Base-by-base conservation (phyloP, 164 flowering plant species). In the Platanus orientalis region DNA sequence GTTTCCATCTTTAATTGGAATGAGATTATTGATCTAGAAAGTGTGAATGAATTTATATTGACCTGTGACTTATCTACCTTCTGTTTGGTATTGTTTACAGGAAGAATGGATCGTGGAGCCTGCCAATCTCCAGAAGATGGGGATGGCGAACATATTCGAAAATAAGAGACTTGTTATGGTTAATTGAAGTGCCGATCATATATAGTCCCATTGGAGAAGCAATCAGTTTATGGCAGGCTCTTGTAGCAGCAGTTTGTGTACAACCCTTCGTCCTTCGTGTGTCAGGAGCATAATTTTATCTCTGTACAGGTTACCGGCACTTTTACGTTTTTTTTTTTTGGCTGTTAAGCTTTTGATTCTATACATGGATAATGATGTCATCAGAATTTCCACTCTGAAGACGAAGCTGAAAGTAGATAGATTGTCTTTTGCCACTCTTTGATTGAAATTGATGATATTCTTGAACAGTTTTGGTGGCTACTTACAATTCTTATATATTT, bases 91-190 rank as follows among this genome's bases (percentile, higher is more conserved):
- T 44, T 29, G 4, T 62, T 67, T 62, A 70, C 79, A 80, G 84
- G 79, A 59, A 71, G 78, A 65, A 58, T 69, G 29, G 82, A 76
- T 26, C 77, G 55, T 40, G 79, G 66, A 28, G 71, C 61, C 21
- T 75, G 78, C 54, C 79, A 76, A 21, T 83, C 89, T 58, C 84
- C 86, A 9, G 87, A 84, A 67, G 84, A 83, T 45, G 84, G 87
- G 29, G 84, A 80, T 25, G 80, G 81, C 57, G 80, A 79, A 17
- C 76, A 79, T 26, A 71, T 74, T 49, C 67, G 61, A 26, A 79
- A 75, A 49, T 77, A 73, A 68, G n/a, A 60, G 54, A 51, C 44
- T 49, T 30, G 26, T 17, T 10, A n/a, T 29, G n/a, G 44, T 27
- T 45, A 34, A 42, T 34, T 23, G 19, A 19, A 21, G 25, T 64